These are phyloP conservation scores for Colletotrichum lindemuthianum DNA, from an alignment of 2,329 filamentous ascomycete genomes.

Conservation along the genomic window DNA sequence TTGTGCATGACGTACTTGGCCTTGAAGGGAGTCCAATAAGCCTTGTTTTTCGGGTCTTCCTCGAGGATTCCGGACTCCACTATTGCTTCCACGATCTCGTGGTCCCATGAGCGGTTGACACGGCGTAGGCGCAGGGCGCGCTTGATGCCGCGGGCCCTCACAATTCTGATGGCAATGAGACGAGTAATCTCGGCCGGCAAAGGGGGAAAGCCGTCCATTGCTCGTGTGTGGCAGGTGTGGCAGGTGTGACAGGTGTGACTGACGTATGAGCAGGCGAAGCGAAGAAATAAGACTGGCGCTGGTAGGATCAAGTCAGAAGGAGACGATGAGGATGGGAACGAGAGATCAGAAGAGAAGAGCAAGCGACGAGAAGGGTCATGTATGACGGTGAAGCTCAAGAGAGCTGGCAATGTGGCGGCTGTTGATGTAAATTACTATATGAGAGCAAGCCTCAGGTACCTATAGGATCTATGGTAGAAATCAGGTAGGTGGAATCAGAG, in stretches of 20 bases:
- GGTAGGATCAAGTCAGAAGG: no score
- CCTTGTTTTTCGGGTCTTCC: background rate
- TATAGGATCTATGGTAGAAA: no score
- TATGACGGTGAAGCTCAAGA: constrained; percentile 1
- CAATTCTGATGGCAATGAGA: constrained; percentile 1
- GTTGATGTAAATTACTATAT: background rate
- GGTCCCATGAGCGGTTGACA: constrained; percentile 8
- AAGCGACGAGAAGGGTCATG: constrained; percentile 1
- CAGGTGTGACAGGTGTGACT: background rate
- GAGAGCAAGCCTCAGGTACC: background rate
- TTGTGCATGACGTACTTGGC: constrained; percentile 8
- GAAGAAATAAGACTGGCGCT: background rate
- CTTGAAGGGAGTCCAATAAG: background rate
- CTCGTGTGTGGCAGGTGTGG: background rate
- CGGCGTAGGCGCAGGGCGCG: constrained; percentile 6
- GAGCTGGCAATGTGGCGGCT: constrained; percentile 1
- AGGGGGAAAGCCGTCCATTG: constrained; percentile 2
- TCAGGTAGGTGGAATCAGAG: background rate
- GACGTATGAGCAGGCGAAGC: background rate
- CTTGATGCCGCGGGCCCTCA: background rate
- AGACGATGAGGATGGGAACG: background rate
- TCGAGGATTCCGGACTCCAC: constrained; percentile 10
- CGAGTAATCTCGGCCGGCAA: constrained; percentile 3
- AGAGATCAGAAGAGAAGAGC: background rate
- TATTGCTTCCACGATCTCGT: constrained; percentile 10